phyloP scores from a whole-genome alignment of 1,284 basidiomycete genomes.

The Peniophora sp. region DNA sequence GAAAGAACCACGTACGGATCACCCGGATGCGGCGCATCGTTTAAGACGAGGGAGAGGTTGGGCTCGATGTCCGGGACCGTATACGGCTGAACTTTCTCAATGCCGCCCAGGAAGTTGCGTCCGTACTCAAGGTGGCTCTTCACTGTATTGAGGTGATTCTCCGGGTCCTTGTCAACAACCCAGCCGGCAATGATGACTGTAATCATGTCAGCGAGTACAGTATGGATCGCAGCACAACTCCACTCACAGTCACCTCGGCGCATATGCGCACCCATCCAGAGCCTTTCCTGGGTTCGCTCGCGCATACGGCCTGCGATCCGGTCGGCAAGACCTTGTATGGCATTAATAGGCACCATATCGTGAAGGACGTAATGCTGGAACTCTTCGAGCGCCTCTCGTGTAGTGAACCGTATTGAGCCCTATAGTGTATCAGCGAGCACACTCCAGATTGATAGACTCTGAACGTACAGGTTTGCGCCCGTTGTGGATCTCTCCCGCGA shows the following conservation, averaged over 20 bases:
- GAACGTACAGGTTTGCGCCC: conserved; percentile 26
- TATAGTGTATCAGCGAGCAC: conserved; percentile 5
- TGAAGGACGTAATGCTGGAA: conserved; percentile 25
- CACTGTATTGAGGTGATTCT: conserved; percentile 29
- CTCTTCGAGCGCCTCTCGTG: conserved; percentile 17
- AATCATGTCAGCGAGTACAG: background rate
- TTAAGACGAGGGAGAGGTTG: conserved; percentile 9
- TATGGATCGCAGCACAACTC: too few relatives aligned
- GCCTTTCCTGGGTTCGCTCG: conserved; percentile 19
- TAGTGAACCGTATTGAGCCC: conserved; percentile 29
- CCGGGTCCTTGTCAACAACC: conserved; percentile 25
- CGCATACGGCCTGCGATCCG: conserved; percentile 23
- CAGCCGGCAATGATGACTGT: conserved; percentile 24
- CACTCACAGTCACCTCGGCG: conserved; percentile 35
- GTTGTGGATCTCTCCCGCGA: conserved; percentile 30
- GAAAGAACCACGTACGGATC: conserved; percentile 7
- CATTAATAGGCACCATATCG: conserved; percentile 22
- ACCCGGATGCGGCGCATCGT: conserved; percentile 3
- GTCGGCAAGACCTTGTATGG: conserved; percentile 22
- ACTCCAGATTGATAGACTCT: background rate
- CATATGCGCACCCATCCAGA: conserved; percentile 35
- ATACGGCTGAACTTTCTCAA: conserved; percentile 18
- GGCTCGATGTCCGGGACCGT: conserved; percentile 18
- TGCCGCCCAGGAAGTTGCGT: conserved; percentile 16
- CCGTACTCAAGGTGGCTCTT: conserved; percentile 24